Evolutionary conservation across 805 yeast genomes (phyloP).

Genomic region (Starmerella apicola): DNA sequence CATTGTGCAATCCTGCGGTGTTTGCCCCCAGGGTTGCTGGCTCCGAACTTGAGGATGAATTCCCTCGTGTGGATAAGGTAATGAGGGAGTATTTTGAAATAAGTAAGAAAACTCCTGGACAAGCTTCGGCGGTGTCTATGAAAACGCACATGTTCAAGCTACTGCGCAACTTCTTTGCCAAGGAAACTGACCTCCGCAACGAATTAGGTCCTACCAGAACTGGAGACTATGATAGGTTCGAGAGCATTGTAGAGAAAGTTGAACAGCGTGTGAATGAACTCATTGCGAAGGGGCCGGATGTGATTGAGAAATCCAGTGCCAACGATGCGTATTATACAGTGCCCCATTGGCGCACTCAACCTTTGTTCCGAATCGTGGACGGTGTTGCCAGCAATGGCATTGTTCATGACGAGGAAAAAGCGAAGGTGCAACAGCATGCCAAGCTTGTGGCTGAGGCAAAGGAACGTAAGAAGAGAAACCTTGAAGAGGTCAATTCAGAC

Average conservation of each 20-base stretch:
- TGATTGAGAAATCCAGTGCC: conserved; percentile 25
- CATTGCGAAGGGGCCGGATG: conserved; percentile 28
- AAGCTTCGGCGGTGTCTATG: conserved; percentile 71
- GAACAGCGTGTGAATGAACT: conserved; percentile 53
- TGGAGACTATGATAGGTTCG: conserved; percentile 38
- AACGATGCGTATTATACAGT: conserved; percentile 66
- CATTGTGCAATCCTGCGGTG: conserved; percentile 83
- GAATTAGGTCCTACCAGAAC: conserved; percentile 46
- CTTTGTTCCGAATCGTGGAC: conserved; percentile 79
- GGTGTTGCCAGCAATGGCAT: conserved; percentile 40
- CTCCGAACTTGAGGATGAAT: conserved; percentile 41
- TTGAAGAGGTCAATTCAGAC: not conserved
- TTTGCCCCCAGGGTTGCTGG: conserved; percentile 33
- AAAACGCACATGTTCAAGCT: conserved; percentile 87
- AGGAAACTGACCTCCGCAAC: conserved; percentile 67
- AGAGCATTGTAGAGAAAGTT: conserved; percentile 47
- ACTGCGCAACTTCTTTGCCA: conserved; percentile 64
- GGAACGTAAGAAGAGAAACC: not conserved
- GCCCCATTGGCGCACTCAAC: conserved; percentile 96
- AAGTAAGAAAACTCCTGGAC: conserved; percentile 46
- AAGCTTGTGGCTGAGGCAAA: conserved; percentile 8
- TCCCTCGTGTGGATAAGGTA: conserved; percentile 74
- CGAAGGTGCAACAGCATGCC: conserved; percentile 7
- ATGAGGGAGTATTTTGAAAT: conserved; percentile 82
- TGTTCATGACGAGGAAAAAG: conserved; percentile 10